Conservation (phyloP, 192 early-diverging fungal species). For the Backusella macrospora region DNA sequence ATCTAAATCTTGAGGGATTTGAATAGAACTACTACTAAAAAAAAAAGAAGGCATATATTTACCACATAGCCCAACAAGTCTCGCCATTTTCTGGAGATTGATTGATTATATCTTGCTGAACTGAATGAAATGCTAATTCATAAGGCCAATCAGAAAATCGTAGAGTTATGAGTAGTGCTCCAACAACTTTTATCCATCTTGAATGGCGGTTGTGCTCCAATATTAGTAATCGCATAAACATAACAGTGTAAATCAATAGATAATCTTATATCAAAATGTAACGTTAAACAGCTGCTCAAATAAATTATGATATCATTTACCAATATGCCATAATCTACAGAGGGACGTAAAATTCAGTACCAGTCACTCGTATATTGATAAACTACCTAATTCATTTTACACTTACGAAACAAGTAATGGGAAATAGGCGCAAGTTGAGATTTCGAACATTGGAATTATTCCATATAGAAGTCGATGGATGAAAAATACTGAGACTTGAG, state of each 20-base stretch:
- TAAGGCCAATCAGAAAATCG: conserved; percentile 42
- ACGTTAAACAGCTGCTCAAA: neutral
- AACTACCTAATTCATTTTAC: neutral
- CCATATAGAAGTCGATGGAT: conserved; percentile 32
- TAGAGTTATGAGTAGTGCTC: conserved; percentile 21
- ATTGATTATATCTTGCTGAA: conserved; percentile 11
- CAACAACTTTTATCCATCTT: conserved; percentile 32
- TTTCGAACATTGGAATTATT: conserved; percentile 36
- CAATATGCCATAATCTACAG: conserved; percentile 31
- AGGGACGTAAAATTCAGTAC: conserved; percentile 14
- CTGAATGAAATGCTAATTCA: conserved; percentile 28
- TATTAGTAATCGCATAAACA: conserved; percentile 36
- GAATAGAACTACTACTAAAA: neutral
- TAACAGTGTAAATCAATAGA: conserved; percentile 33
- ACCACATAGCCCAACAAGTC: conserved; percentile 36
- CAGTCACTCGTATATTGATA: neutral
- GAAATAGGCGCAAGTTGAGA: conserved; percentile 28
- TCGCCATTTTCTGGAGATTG: conserved; percentile 13
- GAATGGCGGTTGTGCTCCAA: conserved; percentile 27
- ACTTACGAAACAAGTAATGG: conserved; percentile 42
- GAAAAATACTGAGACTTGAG: conserved; percentile 32
- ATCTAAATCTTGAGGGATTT: neutral
- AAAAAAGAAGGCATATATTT: neutral
- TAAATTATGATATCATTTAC: neutral
- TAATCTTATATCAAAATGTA: conserved; percentile 13